Percentiles rank a stretch among this genome's conserved stretches.
Conservation (phyloP, 176 grass and related monocot genomes). For the Coix lacrymajobi region DNA sequence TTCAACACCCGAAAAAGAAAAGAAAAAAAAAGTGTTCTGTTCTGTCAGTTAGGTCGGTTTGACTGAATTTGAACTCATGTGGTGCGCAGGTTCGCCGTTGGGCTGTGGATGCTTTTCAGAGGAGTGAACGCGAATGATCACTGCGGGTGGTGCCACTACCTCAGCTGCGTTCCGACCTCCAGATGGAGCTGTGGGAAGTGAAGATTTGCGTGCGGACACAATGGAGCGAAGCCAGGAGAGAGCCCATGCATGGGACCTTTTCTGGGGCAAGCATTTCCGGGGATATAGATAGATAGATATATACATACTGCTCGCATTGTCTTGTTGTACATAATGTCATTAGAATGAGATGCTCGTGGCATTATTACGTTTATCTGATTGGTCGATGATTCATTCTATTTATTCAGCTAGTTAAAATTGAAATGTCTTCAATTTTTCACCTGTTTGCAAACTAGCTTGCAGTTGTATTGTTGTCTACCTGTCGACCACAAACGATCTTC, state of each 20-base stretch:
- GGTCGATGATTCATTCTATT: not conserved
- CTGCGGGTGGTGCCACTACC: conserved; percentile 88
- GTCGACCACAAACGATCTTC: not conserved
- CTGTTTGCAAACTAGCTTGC: not conserved
- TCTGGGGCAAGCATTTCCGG: not conserved
- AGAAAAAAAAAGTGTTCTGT: not conserved
- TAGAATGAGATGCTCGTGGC: not conserved
- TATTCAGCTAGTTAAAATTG: not conserved
- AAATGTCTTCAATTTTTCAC: not conserved
- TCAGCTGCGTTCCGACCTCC: conserved; percentile 86
- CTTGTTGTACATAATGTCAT: conserved; percentile 5
- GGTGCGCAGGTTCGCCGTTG: conserved; percentile 46
- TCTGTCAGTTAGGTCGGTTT: conserved; percentile 20
- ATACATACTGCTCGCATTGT: not conserved
- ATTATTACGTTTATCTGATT: not conserved
- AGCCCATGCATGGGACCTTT: not conserved
- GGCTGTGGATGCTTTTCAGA: conserved; percentile 71
- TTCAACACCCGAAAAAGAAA: not conserved
- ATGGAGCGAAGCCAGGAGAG: not conserved
- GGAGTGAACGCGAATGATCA: conserved; percentile 80
- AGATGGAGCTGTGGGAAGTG: conserved; percentile 76
- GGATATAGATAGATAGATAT: not conserved
- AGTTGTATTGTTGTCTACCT: not conserved
- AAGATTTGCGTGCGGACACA: not conserved
- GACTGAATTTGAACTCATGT: not conserved